Conservation (phyloP, 306 rosid genomes). For the Cercis canadensis region DNA sequence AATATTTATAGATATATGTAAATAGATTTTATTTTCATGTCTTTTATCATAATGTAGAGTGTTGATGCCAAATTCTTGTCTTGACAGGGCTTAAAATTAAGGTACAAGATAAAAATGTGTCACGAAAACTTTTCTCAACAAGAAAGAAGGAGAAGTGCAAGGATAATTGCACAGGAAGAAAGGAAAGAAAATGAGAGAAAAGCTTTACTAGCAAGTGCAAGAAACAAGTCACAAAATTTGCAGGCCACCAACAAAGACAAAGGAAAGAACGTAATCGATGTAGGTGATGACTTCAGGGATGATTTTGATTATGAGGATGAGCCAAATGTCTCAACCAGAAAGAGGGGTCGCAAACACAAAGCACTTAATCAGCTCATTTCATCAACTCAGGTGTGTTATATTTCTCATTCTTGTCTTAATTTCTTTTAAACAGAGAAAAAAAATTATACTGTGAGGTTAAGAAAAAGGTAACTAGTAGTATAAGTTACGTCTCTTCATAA, state of each 20-base stretch:
- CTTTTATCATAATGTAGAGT: not conserved
- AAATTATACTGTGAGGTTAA: too few species aligned
- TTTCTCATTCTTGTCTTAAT: not conserved
- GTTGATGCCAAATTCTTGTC: not conserved
- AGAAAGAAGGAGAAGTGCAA: slow-evolving; percentile 40
- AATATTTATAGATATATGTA: too few species aligned
- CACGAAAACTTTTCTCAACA: not conserved
- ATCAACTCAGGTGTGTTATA: slow-evolving; percentile 23
- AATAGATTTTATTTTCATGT: too few species aligned
- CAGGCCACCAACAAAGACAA: slow-evolving; percentile 34
- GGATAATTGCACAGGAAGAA: slow-evolving; percentile 42
- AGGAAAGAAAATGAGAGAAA: slow-evolving; percentile 26
- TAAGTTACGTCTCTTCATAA: too few species aligned
- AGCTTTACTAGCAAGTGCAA: not conserved
- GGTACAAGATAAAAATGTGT: not conserved
- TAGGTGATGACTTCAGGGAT: not conserved
- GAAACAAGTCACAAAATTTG: not conserved
- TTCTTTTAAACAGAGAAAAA: too few species aligned
- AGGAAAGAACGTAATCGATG: slow-evolving; percentile 2
- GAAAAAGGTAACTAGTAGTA: too few species aligned
- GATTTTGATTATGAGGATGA: not conserved
- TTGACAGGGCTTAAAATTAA: not conserved
- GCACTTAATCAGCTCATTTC: slow-evolving; percentile 24
- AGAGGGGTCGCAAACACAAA: not conserved
- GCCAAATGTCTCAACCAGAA: not conserved